Percentiles rank a stretch among this genome's conserved stretches.
phyloP scores from a whole-genome alignment of 202 grass and related monocot genomes.

The Carex sylvatica region DNA sequence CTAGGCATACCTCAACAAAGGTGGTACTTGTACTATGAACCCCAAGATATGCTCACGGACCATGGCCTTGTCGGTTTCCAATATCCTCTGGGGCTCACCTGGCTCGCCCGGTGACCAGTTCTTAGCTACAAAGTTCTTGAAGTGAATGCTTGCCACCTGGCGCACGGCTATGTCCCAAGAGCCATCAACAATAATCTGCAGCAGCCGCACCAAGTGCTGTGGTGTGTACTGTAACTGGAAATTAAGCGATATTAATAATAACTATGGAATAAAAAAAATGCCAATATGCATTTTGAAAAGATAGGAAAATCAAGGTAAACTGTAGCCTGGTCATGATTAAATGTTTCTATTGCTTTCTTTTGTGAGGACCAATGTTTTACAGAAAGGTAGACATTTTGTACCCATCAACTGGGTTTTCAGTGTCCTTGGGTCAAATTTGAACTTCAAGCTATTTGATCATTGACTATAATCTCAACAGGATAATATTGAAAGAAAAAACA shows the following conservation, averaged over 20 bases:
- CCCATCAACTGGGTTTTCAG: neutral
- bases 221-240: slow-evolving; percentile 73
- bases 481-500: neutral
- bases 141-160: slow-evolving; percentile 94
- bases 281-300: neutral
- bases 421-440: neutral
- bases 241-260: slow-evolving; percentile 13
- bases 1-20: slow-evolving; percentile 69
- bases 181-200: slow-evolving; percentile 89
- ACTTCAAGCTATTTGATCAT: neutral
- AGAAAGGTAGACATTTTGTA: neutral
- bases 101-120: slow-evolving; percentile 82
- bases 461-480: neutral
- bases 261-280: neutral
- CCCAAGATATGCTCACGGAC: slow-evolving; percentile 84
- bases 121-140: slow-evolving; percentile 95
- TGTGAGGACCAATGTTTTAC: neutral
- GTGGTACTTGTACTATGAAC: slow-evolving; percentile 86
- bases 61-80: slow-evolving; percentile 66
- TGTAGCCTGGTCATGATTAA: neutral
- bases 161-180: slow-evolving; percentile 77
- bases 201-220: slow-evolving; percentile 77
- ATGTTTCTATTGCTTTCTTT: neutral
- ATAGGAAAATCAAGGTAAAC: neutral
- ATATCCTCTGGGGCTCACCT: slow-evolving; percentile 57